Percentiles rank a stretch among this genome's conserved stretches.
Evolutionary conservation across 2,329 filamentous ascomycete genomes (phyloP).

Genomic region (Colletotrichum acutatum): DNA sequence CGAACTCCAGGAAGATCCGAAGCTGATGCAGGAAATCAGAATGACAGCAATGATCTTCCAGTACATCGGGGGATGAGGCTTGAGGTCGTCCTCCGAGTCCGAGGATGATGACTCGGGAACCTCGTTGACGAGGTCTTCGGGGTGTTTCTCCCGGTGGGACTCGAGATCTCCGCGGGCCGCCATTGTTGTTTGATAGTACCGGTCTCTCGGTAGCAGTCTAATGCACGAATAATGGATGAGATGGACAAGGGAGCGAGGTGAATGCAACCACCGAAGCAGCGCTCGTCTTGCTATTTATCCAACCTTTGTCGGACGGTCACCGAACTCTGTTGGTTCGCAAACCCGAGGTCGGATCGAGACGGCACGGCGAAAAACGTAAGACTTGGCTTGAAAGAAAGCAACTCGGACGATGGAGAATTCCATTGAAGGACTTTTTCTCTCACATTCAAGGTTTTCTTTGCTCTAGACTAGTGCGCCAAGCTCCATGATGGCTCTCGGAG

Average conservation of each 20-base stretch:
- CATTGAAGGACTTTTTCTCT: slow-evolving; percentile 1
- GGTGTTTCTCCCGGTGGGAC: slow-evolving; percentile 22
- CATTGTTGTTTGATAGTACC: neutral
- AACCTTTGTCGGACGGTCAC: neutral
- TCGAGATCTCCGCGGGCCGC: slow-evolving; percentile 20
- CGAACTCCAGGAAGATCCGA: slow-evolving; percentile 69
- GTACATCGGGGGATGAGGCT: slow-evolving; percentile 18
- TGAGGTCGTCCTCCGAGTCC: neutral
- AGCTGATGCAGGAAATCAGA: slow-evolving; percentile 65
- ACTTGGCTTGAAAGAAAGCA: neutral
- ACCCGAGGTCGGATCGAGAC: slow-evolving; percentile 12
- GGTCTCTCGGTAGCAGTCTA: neutral
- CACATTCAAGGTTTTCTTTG: slow-evolving; percentile 4
- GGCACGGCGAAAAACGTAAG: slow-evolving; percentile 1
- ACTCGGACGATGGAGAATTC: neutral
- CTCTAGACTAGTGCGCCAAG: slow-evolving; percentile 20
- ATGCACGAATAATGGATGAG: neutral
- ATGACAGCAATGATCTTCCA: slow-evolving; percentile 52
- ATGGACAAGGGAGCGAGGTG: neutral
- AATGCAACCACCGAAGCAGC: neutral
- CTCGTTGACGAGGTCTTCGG: slow-evolving; percentile 21
- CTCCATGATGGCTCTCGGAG: slow-evolving; percentile 2
- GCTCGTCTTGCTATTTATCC: neutral
- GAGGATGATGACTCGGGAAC: slow-evolving; percentile 11
- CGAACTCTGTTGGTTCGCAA: neutral